These are phyloP conservation scores for Penicillium malachiteum DNA, from an alignment of 495 filamentous ascomycete species.

Conservation along the genomic window DNA sequence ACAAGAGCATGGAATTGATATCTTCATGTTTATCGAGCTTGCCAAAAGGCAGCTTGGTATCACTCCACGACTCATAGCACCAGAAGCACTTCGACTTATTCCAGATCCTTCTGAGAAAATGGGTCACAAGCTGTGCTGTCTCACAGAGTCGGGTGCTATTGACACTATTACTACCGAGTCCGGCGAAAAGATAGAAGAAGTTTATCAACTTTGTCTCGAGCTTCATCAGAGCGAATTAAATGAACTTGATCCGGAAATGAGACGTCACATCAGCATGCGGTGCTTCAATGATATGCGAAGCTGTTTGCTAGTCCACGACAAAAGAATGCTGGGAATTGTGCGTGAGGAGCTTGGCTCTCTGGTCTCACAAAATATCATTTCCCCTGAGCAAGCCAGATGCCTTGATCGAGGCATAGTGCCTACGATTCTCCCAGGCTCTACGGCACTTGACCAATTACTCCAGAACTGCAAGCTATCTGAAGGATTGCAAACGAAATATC, in stretches of 20 bases:
- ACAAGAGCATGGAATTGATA: constrained; percentile 33
- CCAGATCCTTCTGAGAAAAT: not conserved
- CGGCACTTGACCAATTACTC: constrained; percentile 13
- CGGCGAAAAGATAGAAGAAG: constrained; percentile 31
- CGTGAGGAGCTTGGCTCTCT: constrained; percentile 34
- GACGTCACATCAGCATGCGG: constrained; percentile 30
- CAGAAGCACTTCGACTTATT: constrained; percentile 19
- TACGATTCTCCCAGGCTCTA: constrained; percentile 24
- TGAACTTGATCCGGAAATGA: constrained; percentile 27
- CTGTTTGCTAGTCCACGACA: constrained; percentile 44
- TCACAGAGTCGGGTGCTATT: not conserved
- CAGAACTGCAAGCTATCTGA: not conserved
- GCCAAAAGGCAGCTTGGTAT: constrained; percentile 16
- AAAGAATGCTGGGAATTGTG: constrained; percentile 47
- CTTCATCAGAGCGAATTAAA: constrained; percentile 42
- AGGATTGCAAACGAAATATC: constrained; percentile 26
- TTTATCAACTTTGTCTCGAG: constrained; percentile 43
- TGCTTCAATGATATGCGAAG: constrained; percentile 47
- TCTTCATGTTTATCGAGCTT: constrained; percentile 28
- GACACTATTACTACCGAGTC: not conserved
- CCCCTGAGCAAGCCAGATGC: constrained; percentile 12
- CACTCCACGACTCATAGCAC: constrained; percentile 12
- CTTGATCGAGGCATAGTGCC: constrained; percentile 16
- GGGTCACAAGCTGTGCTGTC: constrained; percentile 26
- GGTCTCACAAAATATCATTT: constrained; percentile 24